phyloP scores from a whole-genome alignment of 805 yeast species.

The Geotrichum ghanense region DNA sequence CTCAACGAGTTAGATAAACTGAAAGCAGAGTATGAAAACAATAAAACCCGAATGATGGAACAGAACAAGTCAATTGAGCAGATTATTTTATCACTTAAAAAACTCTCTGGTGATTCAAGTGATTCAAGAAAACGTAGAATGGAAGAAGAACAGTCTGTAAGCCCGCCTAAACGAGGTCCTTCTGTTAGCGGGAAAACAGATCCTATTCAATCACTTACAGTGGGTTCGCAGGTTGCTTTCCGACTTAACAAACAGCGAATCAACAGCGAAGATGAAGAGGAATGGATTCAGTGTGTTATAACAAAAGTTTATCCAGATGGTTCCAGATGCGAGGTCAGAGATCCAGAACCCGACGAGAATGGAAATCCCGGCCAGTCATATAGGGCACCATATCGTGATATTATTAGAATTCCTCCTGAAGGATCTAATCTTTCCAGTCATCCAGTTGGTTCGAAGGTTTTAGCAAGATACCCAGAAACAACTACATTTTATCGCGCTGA shows the following conservation, averaged over 20 bases:
- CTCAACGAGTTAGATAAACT: not conserved
- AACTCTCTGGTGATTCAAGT: not conserved
- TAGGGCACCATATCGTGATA: conserved; percentile 72
- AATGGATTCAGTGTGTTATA: conserved; percentile 96
- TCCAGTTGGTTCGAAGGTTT: conserved; percentile 67
- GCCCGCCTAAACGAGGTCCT: not conserved
- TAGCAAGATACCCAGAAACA: conserved; percentile 94
- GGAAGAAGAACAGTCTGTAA: not conserved
- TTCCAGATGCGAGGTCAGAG: conserved; percentile 74
- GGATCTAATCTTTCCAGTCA: conserved; percentile 36
- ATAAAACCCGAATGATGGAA: not conserved
- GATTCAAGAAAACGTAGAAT: not conserved
- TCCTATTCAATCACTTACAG: conserved; percentile 23
- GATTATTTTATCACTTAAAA: not conserved
- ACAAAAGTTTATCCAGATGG: conserved; percentile 68
- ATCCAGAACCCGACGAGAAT: conserved; percentile 94
- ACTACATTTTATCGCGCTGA: conserved; percentile 95
- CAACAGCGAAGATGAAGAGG: conserved; percentile 57
- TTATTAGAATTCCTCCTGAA: conserved; percentile 47
- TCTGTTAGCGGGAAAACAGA: not conserved
- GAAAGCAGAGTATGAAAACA: not conserved
- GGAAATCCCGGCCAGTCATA: conserved; percentile 80
- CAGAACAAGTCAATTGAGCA: not conserved
- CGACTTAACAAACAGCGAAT: conserved; percentile 32
- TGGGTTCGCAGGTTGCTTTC: conserved; percentile 84